Evolutionary conservation across 129 eudicot species (phyloP), one percentile per base, ranked within the genome.

Genomic region (Ambrosia trifida): DNA sequence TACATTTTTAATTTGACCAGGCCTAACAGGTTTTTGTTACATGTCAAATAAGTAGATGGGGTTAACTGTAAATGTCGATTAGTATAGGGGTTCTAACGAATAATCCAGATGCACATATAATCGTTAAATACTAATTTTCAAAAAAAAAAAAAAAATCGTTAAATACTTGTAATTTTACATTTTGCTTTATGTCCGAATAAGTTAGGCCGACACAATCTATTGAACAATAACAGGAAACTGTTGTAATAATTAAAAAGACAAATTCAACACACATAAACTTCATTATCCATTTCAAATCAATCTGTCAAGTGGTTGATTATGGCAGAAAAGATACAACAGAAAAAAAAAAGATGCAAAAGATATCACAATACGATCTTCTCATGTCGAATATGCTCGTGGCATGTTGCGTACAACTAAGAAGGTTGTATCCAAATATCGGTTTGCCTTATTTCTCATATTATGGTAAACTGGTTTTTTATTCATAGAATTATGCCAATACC

Each of bases 391-490:
- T 3, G 68, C 68, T 36, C 3, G 28, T 36, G 68, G 47, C 68
- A 62, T 16, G 17, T 30, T 4, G 18, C 24, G 12, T 14, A 14
- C 11, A 13, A 60, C 16, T 28, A 14, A 60, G 2, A 60, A 57
- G 17, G 35, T 59, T 31, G 19, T 9, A 36, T 60, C 43, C 20
- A 60, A 2, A 60, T 60, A 60, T 60, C 24, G 45, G 66, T 32
- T 62, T 8, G 46, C 68, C 45, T 62, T 36, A 28, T 35, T 62
- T 36, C 47, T 62, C 46, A 36, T 62, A 17, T 33, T 33, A 41
- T 60, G 12, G 66, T 60, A 32, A 32, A 32, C 36, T 5, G 66
- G 66, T 11, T 31, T 60, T 5, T 33, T 60, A 60, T 31, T 5
- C n/a, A 33, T 32, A 31, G 20, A 5, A 60, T 1, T 60, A 60